A percentile compares a stretch with the other conserved stretches of the same genome.
These are phyloP conservation scores for Russula earlei DNA, from an alignment of 768 basidiomycete species.

Conservation along the genomic window DNA sequence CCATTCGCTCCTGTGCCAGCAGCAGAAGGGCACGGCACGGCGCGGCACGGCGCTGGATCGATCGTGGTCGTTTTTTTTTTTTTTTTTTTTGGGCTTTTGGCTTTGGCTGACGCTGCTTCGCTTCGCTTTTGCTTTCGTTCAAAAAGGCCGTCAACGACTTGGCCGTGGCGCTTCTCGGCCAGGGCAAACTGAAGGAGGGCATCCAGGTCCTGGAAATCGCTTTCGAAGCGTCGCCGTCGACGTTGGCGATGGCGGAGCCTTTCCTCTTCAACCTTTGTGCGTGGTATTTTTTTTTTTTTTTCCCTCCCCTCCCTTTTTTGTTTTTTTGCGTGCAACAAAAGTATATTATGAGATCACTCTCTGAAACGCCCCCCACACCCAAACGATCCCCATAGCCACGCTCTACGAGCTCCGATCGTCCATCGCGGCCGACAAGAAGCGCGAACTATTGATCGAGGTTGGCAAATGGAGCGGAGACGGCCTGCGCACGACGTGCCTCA, in stretches of 20 bases:
- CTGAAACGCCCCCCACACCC: no score
- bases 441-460: conserved; percentile 61
- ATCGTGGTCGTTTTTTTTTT: no score
- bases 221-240: conserved; percentile 54
- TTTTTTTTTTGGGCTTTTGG: no score
- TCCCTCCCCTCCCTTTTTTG: not conserved
- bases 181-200: conserved; percentile 68
- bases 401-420: conserved; percentile 74
- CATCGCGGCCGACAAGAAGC: conserved; percentile 66
- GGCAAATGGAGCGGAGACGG: conserved; percentile 86
- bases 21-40: no score
- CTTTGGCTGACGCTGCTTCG: no score
- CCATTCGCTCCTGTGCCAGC: no score
- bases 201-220: conserved; percentile 61
- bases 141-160: conserved; percentile 79
- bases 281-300: conserved; percentile 17
- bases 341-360: no score
- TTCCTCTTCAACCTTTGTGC: conserved; percentile 79
- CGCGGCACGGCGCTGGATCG: no score
- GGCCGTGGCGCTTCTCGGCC: conserved; percentile 58
- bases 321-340: not conserved
- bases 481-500: conserved; percentile 62
- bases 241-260: conserved; percentile 68
- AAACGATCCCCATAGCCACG: conserved; percentile 44
- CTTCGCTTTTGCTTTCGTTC: no score